Evolutionary conservation across 2,329 filamentous ascomycete genomes (phyloP).

Genomic region (Hirsutella rhossiliensis): DNA sequence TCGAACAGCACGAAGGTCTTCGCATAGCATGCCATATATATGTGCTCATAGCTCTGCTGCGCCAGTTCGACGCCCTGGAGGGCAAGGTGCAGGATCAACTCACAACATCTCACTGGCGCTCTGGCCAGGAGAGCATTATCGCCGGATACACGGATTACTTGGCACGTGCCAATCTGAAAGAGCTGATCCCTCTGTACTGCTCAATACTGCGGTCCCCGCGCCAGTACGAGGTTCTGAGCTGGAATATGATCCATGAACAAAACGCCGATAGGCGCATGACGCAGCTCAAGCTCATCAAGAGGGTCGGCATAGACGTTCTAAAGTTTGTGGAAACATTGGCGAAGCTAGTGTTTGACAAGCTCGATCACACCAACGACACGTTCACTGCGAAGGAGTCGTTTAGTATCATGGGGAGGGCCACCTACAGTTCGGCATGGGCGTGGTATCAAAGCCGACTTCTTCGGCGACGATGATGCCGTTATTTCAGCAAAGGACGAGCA

Average conservation of each 20-base stretch:
- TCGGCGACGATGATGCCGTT: constrained; percentile 45
- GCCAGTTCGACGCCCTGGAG: constrained; percentile 32
- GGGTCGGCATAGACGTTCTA: constrained; percentile 59
- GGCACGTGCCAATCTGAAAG: constrained; percentile 57
- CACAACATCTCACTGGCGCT: constrained; percentile 15
- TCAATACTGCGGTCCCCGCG: constrained; percentile 58
- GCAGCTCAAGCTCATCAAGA: constrained; percentile 63
- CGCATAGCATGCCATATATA: constrained; percentile 57
- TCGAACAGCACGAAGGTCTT: constrained; percentile 50
- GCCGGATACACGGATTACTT: constrained; percentile 74
- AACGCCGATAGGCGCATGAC: constrained; percentile 51
- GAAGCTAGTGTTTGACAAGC: constrained; percentile 35
- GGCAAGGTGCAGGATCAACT: constrained; percentile 5
- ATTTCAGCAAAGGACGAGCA: constrained; percentile 52
- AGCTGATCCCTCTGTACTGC: constrained; percentile 79
- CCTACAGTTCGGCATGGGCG: constrained; percentile 34
- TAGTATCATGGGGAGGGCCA: constrained; percentile 33
- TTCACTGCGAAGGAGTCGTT: constrained; percentile 34
- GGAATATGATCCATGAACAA: constrained; percentile 63
- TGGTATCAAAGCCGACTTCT: constrained; percentile 58
- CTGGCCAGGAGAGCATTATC: constrained; percentile 61
- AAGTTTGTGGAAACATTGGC: constrained; percentile 63
- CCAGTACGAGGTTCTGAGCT: constrained; percentile 59
- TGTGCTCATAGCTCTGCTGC: constrained; percentile 55
- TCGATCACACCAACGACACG: constrained; percentile 18